Percentiles rank a stretch among this genome's conserved stretches.
These are phyloP conservation scores for Penicillium sp. DNA, from an alignment of 2,329 filamentous ascomycete species.

Conservation along the genomic window DNA sequence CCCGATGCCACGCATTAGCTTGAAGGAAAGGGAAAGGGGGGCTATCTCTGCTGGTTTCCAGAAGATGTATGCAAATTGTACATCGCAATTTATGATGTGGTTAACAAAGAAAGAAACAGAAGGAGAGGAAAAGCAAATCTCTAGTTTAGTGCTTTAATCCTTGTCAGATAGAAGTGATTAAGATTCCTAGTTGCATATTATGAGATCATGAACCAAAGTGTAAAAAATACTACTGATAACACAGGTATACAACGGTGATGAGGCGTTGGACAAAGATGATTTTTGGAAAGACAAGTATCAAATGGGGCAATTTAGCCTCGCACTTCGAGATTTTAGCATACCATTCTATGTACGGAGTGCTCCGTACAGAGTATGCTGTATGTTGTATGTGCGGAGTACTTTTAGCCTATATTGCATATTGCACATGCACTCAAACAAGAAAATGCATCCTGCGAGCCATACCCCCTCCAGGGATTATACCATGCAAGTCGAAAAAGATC, in stretches of 20 bases:
- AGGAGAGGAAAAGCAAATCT: too few relatives aligned
- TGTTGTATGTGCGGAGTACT: not conserved
- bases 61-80: not conserved
- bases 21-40: not conserved
- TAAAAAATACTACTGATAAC: not conserved
- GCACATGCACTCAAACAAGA: not conserved
- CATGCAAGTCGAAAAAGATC: not conserved
- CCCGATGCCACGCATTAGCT: not conserved
- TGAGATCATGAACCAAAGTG: not conserved
- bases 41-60: not conserved
- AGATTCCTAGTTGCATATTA: not conserved
- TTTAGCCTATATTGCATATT: not conserved
- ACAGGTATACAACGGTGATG: not conserved
- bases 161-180: too few relatives aligned
- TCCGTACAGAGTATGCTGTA: not conserved
- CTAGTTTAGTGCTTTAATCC: too few relatives aligned
- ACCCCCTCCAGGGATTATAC: not conserved
- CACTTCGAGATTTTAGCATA: too few relatives aligned
- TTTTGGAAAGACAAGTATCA: too few relatives aligned
- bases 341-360: not conserved
- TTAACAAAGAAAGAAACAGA: too few relatives aligned
- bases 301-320: too few relatives aligned
- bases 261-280: not conserved
- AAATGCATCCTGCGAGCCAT: conserved; percentile 11
- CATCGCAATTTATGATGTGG: not conserved